Evolutionary conservation across 2,329 filamentous ascomycete species (phyloP).

Genomic region (Phialophora expanda): DNA sequence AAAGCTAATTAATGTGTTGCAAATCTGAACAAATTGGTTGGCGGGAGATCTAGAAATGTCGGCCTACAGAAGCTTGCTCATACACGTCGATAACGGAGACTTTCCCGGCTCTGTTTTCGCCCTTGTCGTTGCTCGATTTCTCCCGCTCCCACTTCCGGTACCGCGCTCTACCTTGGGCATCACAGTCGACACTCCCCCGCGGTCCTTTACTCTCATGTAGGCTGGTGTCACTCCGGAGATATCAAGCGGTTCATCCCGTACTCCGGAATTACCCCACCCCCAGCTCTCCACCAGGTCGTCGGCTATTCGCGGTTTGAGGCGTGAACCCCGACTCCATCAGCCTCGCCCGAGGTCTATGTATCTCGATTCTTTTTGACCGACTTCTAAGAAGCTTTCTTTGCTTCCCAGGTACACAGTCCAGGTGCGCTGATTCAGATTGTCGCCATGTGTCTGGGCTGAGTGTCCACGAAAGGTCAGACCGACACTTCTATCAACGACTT

Average conservation of each 20-base stretch:
- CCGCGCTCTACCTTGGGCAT: not conserved
- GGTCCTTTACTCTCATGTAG: not conserved
- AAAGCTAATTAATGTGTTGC: conserved; percentile 3
- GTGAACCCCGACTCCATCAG: conserved; percentile 2
- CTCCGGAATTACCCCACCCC: not conserved
- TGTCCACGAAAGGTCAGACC: too few relatives aligned
- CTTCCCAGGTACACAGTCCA: not conserved
- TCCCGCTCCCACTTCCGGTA: not conserved
- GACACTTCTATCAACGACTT: not conserved
- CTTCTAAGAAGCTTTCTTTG: not conserved
- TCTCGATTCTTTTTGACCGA: not conserved
- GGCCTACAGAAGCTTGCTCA: too few relatives aligned
- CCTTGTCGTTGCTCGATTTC: not conserved
- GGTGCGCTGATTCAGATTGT: not conserved
- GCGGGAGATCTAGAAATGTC: not conserved
- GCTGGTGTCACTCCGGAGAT: not conserved
- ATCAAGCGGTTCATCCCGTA: not conserved
- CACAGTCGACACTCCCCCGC: too few relatives aligned
- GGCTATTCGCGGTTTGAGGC: not conserved
- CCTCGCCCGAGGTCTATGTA: conserved; percentile 3
- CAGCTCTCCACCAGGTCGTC: not conserved
- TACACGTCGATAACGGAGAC: not conserved
- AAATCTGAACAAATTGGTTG: not conserved
- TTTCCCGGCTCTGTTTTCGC: not conserved
- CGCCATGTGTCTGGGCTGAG: not conserved